Evolutionary conservation across 176 grass and related monocot species (phyloP).

Genomic region (Zoysia pacifica): DNA sequence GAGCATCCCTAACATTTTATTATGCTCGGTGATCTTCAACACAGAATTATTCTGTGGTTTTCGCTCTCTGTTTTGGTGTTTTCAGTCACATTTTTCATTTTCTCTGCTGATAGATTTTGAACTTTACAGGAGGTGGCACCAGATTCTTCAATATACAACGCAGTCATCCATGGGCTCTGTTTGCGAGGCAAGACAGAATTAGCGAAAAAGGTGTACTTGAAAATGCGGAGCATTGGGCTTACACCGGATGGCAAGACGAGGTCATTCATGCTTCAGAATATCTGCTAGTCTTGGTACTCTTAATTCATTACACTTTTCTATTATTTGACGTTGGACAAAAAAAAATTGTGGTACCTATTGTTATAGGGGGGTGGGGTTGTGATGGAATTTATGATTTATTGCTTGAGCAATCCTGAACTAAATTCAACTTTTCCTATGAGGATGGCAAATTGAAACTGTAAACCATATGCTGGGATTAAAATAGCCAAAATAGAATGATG

Average conservation of each 20-base stretch:
- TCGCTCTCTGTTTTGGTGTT: slow-evolving; percentile 1
- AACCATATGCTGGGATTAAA: not conserved
- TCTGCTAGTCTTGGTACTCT: slow-evolving; percentile 13
- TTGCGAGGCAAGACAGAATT: slow-evolving; percentile 58
- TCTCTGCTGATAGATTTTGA: slow-evolving; percentile 2
- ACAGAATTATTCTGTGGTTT: not conserved
- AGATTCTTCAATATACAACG: slow-evolving; percentile 70
- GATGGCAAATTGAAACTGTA: not conserved
- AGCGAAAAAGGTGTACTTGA: slow-evolving; percentile 57
- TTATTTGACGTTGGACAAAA: not conserved
- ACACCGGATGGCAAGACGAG: slow-evolving; percentile 71
- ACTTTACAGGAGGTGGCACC: slow-evolving; percentile 47
- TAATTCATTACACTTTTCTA: not conserved
- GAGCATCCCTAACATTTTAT: not conserved
- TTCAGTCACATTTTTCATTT: not conserved
- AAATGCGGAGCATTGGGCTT: slow-evolving; percentile 73
- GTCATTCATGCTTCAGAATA: slow-evolving; percentile 77
- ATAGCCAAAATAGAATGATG: not conserved
- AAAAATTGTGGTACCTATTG: not conserved
- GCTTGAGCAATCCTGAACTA: not conserved
- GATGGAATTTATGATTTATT: not conserved
- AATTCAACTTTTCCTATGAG: not conserved
- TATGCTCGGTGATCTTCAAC: not conserved
- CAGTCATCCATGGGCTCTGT: slow-evolving; percentile 77
- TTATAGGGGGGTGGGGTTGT: not conserved